Percentiles rank a stretch among this genome's conserved stretches.
phyloP scores from a whole-genome alignment of 78 protist genomes.

The Polysphondylium violaceum region DNA sequence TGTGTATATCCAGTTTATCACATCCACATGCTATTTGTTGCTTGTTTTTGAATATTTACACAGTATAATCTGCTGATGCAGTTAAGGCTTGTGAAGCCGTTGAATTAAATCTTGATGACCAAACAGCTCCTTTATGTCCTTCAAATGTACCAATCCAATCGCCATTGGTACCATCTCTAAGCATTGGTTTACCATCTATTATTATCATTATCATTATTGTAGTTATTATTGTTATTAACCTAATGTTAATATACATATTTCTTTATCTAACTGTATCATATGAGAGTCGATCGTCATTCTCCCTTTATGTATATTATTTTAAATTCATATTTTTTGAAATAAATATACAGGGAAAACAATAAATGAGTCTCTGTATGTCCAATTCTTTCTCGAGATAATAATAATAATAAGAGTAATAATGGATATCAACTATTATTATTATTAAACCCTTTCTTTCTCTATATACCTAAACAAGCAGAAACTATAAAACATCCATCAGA shows the following conservation, averaged over 20 bases:
- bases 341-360: slow-evolving; percentile 1
- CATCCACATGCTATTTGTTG: not conserved
- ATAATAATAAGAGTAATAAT: not conserved
- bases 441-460: too few relatives aligned
- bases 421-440: too few relatives aligned
- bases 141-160: slow-evolving; percentile 97
- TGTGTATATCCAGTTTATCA: not conserved
- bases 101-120: slow-evolving; percentile 84
- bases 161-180: slow-evolving; percentile 92
- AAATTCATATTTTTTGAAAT: not conserved
- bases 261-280: too few relatives aligned
- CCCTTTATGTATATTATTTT: too few relatives aligned
- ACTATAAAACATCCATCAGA: slow-evolving; percentile 89
- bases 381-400: not conserved
- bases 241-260: not conserved
- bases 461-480: slow-evolving; percentile 90
- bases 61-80: slow-evolving; percentile 90
- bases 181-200: slow-evolving; percentile 93
- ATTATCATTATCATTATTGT: not conserved
- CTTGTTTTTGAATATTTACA: slow-evolving; percentile 18
- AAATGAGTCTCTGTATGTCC: too few relatives aligned
- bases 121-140: slow-evolving; percentile 95
- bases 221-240: not conserved
- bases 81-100: slow-evolving; percentile 83
- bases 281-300: too few relatives aligned